Base-by-base conservation (phyloP, 768 basidiomycete genomes). In the Russula sp. region DNA sequence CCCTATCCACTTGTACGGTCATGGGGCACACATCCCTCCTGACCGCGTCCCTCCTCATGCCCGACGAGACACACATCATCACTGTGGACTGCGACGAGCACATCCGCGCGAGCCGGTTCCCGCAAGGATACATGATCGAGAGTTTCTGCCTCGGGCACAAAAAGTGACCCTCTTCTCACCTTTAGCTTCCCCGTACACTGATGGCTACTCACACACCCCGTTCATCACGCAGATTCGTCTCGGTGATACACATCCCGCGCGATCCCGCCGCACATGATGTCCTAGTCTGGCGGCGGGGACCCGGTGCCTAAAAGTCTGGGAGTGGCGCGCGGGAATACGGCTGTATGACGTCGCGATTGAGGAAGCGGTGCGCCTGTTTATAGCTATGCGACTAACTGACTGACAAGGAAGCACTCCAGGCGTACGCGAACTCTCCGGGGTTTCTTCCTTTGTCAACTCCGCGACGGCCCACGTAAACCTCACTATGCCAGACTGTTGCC, bases 31-130 rank as follows among this genome's bases (percentile, higher is more conserved):
- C 89, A 1, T 97, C 94, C 13, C 82, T 92, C 47, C 74, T 98
- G 61, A 96, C 88, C 11, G 74, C 80, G 0, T 87, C 89, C 72
- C 69, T 87, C 49, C 81, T 96, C 59, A 82, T 86, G 0, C 71
- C 74, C 0, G 86, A 91, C 70, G 84, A 87, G 68, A 80, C 79
- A 57, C 86, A 80, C 70, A 86, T 99, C 69, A 81, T 98, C 66
- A 93, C 94, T 0, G 88, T 92, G 0, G 97, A 98, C 71, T 77
- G 97, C 50, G 97, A 99, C 70, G 97, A 98, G 72, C 97, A 98
- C 71, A 88, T 99, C 55, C 81, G 97, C 58, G 82, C 96, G 16
- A 94, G 91, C 70, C 84, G 90, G 83, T 98, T 82, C 70, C 97
- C 97, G 0, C 78, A 88, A 58, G 91, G 94, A 18, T 89, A 87